Evolutionary conservation across 805 yeast genomes (phyloP).

Genomic region (Saturnispora saitoi): DNA sequence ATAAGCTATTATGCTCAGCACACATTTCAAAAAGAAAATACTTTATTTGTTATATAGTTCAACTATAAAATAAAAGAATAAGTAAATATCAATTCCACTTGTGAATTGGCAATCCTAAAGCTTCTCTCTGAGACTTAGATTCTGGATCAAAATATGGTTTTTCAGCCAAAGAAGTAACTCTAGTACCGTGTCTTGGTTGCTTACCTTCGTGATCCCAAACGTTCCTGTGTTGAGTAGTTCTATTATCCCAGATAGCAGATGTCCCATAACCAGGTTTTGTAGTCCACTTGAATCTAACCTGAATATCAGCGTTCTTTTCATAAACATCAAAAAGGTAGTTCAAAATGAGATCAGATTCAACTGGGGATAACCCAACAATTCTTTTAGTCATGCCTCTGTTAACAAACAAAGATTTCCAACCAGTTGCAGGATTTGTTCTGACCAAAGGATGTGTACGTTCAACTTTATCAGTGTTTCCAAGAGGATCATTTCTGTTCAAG

Average conservation of each 20-base stretch:
- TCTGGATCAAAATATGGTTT: slow-evolving; percentile 40
- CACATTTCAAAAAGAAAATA: neutral
- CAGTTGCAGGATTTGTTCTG: neutral
- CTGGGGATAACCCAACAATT: slow-evolving; percentile 41
- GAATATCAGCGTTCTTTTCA: slow-evolving; percentile 46
- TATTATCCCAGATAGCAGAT: slow-evolving; percentile 34
- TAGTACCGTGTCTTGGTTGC: slow-evolving; percentile 41
- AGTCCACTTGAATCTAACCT: slow-evolving; percentile 43
- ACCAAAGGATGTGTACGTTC: slow-evolving; percentile 18
- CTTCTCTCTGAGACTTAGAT: slow-evolving; percentile 43
- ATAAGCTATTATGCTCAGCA: neutral
- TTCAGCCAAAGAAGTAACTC: slow-evolving; percentile 46
- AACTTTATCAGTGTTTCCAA: slow-evolving; percentile 36
- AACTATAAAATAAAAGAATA: neutral
- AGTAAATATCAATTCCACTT: neutral
- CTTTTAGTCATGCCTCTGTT: neutral
- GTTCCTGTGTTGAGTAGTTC: slow-evolving; percentile 36
- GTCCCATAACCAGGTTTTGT: slow-evolving; percentile 23
- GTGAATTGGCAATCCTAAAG: slow-evolving; percentile 29
- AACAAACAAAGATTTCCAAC: neutral
- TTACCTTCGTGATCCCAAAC: slow-evolving; percentile 33
- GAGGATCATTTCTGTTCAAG: slow-evolving; percentile 34
- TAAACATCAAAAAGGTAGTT: slow-evolving; percentile 37
- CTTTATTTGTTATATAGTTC: neutral
- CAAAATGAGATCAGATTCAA: slow-evolving; percentile 41